A percentile compares a stretch with the other conserved stretches of the same genome.
phyloP scores from a whole-genome alignment of 2,329 filamentous ascomycete genomes.

The Pseudofabraea citricarpa region DNA sequence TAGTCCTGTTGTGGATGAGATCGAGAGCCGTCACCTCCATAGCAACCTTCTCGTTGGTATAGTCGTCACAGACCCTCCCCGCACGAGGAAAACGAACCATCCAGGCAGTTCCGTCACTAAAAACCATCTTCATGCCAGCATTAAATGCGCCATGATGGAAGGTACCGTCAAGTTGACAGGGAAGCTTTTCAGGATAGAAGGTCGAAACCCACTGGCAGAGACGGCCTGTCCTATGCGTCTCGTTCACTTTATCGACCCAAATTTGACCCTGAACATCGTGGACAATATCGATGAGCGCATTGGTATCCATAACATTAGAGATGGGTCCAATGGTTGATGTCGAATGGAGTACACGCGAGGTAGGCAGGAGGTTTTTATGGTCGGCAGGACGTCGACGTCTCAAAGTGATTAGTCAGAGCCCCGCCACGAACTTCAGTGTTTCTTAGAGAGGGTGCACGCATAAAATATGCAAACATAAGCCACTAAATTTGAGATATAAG shows the following conservation, averaged over 20 bases:
- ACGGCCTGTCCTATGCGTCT: no score
- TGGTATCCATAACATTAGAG: background rate
- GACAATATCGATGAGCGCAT: background rate
- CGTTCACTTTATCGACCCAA: no score
- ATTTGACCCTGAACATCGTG: no score
- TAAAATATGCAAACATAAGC: no score
- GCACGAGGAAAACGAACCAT: constrained; percentile 11
- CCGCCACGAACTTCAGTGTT: no score
- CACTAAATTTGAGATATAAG: no score
- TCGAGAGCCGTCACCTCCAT: constrained; percentile 8
- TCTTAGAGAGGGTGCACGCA: no score
- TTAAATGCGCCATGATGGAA: constrained; percentile 30
- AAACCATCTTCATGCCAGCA: constrained; percentile 28
- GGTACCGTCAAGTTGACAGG: constrained; percentile 26
- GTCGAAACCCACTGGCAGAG: constrained; percentile 32
- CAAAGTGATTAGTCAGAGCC: no score
- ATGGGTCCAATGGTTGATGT: background rate
- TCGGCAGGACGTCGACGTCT: no score
- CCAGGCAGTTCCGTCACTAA: constrained; percentile 15
- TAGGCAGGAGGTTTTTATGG: no score
- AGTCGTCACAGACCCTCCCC: constrained; percentile 17
- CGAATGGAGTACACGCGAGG: no score
- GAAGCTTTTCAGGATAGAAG: constrained; percentile 28
- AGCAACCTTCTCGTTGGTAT: constrained; percentile 11
- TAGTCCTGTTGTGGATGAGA: constrained; percentile 2